Conservation (phyloP, 148 eudicot species). For the Polygonum aviculare region DNA sequence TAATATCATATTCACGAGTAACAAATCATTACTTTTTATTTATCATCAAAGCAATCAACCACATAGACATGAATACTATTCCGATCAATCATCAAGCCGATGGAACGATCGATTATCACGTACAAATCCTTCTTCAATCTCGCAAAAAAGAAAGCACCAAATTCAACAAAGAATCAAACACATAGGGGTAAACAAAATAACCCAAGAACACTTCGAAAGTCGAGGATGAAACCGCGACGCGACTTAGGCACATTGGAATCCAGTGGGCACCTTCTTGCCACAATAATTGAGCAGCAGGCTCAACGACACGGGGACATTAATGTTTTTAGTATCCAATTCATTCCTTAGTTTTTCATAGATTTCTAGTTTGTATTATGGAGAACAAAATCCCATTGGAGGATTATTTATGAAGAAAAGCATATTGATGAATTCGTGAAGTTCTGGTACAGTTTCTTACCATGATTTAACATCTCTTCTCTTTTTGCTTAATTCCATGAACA, state of each 20-base stretch:
- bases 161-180: background rate
- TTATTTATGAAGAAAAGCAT: no score
- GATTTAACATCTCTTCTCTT: no score
- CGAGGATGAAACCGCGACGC: background rate
- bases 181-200: no score
- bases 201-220: background rate
- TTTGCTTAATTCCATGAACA: no score
- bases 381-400: no score
- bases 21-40: background rate
- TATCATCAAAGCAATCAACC: background rate
- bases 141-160: background rate
- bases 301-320: background rate
- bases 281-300: slow-evolving; percentile 6
- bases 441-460: no score
- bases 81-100: background rate
- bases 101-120: background rate
- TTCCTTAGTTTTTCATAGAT: no score
- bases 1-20: background rate
- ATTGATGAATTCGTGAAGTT: no score
- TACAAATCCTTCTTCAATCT: background rate
- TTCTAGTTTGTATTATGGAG: no score
- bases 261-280: background rate
- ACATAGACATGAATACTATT: background rate
- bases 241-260: background rate
- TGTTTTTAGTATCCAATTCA: no score